Evolutionary conservation across 495 filamentous ascomycete genomes (phyloP).

Genomic region (Durotheca rogersii): DNA sequence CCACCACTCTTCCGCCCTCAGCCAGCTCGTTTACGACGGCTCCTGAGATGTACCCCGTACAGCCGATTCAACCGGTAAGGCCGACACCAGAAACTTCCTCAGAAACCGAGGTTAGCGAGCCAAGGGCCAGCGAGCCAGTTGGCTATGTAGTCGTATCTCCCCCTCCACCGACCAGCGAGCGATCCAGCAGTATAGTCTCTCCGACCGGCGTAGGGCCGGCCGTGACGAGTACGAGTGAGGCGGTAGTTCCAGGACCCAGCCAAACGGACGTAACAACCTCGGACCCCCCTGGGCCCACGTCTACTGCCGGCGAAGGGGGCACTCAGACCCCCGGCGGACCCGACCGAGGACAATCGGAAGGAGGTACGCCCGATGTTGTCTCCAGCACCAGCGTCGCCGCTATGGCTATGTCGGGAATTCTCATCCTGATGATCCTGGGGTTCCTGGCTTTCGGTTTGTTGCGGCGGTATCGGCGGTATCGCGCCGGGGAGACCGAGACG

Average conservation of each 20-base stretch:
- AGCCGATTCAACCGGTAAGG: not conserved
- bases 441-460: constrained; percentile 24
- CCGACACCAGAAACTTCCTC: constrained; percentile 2
- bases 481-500: constrained; percentile 20
- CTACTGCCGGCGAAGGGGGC: not conserved
- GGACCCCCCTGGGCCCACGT: not conserved
- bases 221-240: not conserved
- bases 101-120: not conserved
- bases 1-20: too few species aligned
- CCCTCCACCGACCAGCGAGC: too few species aligned
- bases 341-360: too few species aligned
- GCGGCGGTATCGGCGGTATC: constrained; percentile 29
- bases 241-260: not conserved
- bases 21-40: too few species aligned
- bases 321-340: not conserved
- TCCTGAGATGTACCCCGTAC: too few species aligned
- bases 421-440: constrained; percentile 31
- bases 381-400: constrained; percentile 34
- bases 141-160: too few species aligned
- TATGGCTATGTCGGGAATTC: constrained; percentile 35
- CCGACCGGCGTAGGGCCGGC: not conserved
- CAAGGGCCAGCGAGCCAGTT: too few species aligned
- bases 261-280: not conserved
- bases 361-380: constrained; percentile 1
- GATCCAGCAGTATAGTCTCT: too few species aligned